Evolutionary conservation across 805 yeast species (phyloP), one percentile per base, ranked within the genome.

Genomic region (Starmerella khaoyaiensis): DNA sequence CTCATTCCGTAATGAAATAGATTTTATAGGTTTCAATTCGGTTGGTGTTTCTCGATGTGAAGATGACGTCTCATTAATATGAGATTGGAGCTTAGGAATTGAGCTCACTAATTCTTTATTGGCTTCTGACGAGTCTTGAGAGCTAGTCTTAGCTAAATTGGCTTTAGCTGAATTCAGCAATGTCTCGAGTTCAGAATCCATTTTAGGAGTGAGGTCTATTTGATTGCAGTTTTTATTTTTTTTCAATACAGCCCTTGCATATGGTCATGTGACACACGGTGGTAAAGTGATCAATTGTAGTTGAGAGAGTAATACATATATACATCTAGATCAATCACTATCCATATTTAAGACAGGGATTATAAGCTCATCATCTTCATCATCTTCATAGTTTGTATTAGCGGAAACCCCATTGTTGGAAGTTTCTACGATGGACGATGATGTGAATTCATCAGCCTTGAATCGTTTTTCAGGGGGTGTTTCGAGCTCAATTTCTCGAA

Each of bases 21-120:
- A 23, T 39, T 45, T 50, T 31, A 45, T 25, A 8, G 33, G 34
- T 12, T 18, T 11, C 16, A 16, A 35, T 9, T 14, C 14, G 24
- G 21, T 11, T 11, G n/a, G 26, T n/a, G 12, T 11, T n/a, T 23
- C n/a, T 23, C n/a, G 26, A 11, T 6, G 8, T 17, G 5, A 18
- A 5, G n/a, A 8, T 21, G 15, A 21, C 16, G 10, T 9, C 23
- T 16, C 33, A 17, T 18, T 16, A 25, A 30, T 21, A 14, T 21
- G n/a, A 11, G 31, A n/a, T 15, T 39, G 36, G 26, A 46, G 35
- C 28, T 39, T 44, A 8, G 50, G 50, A 26, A 46, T 44, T 4
- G 36, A 9, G 24, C 29, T 17, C 9, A 36, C 55, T 28, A 54
- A 47, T 7, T 52, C 60, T 12, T 48, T 49, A 20, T 48, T 50